Conservation (phyloP, 768 basidiomycete genomes). For the Podaxis sp. region DNA sequence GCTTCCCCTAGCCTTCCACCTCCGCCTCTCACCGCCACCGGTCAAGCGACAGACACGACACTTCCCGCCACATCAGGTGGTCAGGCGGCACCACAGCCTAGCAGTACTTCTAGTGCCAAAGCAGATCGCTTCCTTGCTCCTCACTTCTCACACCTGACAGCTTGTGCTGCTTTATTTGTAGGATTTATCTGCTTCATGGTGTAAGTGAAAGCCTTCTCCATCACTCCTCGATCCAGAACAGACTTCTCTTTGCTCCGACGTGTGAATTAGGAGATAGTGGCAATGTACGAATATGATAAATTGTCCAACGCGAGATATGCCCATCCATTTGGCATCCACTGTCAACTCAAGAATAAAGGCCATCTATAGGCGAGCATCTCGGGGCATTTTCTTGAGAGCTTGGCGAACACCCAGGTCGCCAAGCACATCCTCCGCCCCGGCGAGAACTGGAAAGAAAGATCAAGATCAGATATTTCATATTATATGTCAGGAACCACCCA, state of each 20-base stretch:
- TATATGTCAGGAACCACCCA: constrained; percentile 27
- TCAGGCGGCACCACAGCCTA: background rate
- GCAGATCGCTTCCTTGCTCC: constrained; percentile 7
- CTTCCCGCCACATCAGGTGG: constrained; percentile 2
- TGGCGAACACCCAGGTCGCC: constrained; percentile 31
- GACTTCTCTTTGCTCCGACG: background rate
- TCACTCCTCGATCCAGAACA: background rate
- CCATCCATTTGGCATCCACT: background rate
- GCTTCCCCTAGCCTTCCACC: background rate
- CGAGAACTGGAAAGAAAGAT: constrained; percentile 47
- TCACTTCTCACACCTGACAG: constrained; percentile 10
- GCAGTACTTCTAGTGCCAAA: background rate
- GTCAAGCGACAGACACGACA: background rate
- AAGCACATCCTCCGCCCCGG: constrained; percentile 46
- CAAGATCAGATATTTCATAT: background rate
- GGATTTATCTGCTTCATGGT: background rate
- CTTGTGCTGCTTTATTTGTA: background rate
- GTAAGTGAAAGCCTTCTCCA: background rate
- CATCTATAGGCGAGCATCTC: constrained; percentile 23
- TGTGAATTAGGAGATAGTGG: background rate
- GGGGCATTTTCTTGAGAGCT: constrained; percentile 34
- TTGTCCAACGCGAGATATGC: background rate
- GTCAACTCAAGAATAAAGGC: background rate
- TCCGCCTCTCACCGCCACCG: background rate
- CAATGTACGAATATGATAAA: background rate